Percentiles rank a stretch among this genome's conserved stretches.
These are phyloP conservation scores for Oldenlandia corymbosa DNA, from an alignment of 257 asterid species.

Conservation along the genomic window DNA sequence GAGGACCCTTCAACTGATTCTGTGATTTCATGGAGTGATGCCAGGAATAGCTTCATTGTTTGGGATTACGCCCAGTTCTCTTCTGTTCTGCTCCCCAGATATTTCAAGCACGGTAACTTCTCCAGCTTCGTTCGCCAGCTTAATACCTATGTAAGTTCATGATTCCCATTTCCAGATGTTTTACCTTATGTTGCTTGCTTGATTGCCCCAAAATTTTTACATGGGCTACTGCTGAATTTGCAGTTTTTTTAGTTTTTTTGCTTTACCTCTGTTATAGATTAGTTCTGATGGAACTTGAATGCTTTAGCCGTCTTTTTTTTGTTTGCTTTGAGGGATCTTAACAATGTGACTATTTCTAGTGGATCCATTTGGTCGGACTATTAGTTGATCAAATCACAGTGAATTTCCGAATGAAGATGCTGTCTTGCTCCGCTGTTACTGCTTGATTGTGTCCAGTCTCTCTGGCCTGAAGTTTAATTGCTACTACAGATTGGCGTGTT, in stretches of 20 bases:
- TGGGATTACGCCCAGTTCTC: constrained; percentile 78
- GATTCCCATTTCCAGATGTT: not conserved
- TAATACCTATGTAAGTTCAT: constrained; percentile 78
- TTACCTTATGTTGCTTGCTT: not conserved
- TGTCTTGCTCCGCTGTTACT: not conserved
- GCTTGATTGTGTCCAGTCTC: not conserved
- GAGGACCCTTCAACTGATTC: constrained; percentile 77
- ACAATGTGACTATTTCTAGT: too few relatives aligned
- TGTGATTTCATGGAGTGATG: constrained; percentile 75
- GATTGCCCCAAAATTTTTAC: not conserved
- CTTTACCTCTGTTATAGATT: not conserved
- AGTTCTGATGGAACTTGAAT: not conserved
- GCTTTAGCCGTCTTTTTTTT: not conserved
- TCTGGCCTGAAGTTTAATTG: too few relatives aligned
- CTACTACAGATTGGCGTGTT: too few relatives aligned
- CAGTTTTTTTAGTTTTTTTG: not conserved
- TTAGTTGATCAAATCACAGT: not conserved
- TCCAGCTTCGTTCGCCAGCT: constrained; percentile 98
- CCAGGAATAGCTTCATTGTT: constrained; percentile 78
- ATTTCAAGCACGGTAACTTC: constrained; percentile 86
- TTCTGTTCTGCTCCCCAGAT: constrained; percentile 66
- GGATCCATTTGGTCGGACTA: too few relatives aligned
- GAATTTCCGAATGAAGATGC: not conserved
- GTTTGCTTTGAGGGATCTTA: too few relatives aligned
- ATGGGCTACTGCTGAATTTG: not conserved